Evolutionary conservation across 306 rosid genomes (phyloP), one percentile per base, ranked within the genome.

Genomic region (Sesbania bispinosa): DNA sequence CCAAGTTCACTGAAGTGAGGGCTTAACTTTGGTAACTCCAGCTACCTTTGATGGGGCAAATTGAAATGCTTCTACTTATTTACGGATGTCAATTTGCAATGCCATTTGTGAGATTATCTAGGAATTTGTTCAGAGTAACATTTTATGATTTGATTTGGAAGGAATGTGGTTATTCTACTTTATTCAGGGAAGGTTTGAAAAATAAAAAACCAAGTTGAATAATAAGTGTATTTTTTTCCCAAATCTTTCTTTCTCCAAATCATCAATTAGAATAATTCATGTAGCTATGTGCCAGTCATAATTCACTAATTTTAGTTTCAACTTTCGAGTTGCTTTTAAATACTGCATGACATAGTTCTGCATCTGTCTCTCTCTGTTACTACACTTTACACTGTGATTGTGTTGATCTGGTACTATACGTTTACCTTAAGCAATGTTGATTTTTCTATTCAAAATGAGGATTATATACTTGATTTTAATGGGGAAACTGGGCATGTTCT

Each of bases 391-490:
- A 42, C 26, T 24, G 7, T 26, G 52, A 26, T 24, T 64, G 26
- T 14, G 41, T 0, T 6, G 51, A 36, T 21, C 20, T 2, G 21
- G 6, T 32, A 32, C 5, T 1, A 11, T 52, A 43, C 9, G 53
- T 71, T 71, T 24, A 16, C 10, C 41, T 55, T 16, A 78, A 78
- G 69, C 69, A 71, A 63, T 43, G n/a, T 14, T 21, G 32, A 66
- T 30, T 11, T 11, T 75, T 36, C 0, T 10, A 55, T 30, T 57
- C 42, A 74, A 53, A 20, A 43, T 65, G 41, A 67, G 39, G 67
- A 18, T 2, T 19, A 20, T 36, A 71, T 60, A 26, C 24, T 35
- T 59, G n/a, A 47, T 47, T 7, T 64, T 74, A 51, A 52, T 41
- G 24, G 50, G 53, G 63, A 73, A 53, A 23, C 1, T 20, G 41